Base-by-base conservation (phyloP, 2,329 filamentous ascomycete species). In the Fusarium armeniacum region DNA sequence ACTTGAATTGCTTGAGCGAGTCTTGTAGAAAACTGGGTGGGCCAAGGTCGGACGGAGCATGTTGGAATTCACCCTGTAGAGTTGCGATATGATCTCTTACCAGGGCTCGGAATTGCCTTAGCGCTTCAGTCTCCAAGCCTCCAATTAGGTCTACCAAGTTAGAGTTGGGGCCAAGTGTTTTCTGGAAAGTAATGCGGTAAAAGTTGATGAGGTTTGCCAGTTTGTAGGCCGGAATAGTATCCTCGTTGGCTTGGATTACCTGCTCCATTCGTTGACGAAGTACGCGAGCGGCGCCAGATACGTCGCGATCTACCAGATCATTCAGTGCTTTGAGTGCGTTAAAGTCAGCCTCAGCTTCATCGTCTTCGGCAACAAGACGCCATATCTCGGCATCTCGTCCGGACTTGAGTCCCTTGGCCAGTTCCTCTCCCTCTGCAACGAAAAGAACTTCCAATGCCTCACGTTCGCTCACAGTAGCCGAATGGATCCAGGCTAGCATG, bases 401-500 rank as follows among this genome's bases (percentile, higher is more conserved):
- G 44, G 90, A 90, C 75, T 93, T 89, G 28, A 98, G 90, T 1
- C 91, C 93, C 69, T 90, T 92, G 28, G 91, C 91, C 59, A 98
- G 92, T 74, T 97, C 93, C 67, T 96, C 92, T 3, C 93, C 94
- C 67, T 98, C 94, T 0, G 92, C 91, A 43, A 98, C 90, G 76
- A 99, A 99, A 1, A 99, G 83, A 3, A 93, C 89, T 78, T 98
- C 95, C 8, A 99, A 84, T 0, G 94, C 94, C 79, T 99, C 96
- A 54, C 93, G 88, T 79, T 99, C 96, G 33, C 95, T 97, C 1
- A 99, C 96, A 0, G 95, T 91, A 4, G 94, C 92, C 1, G 96
- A 97, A 78, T 99, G 96, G 8, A 92, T 90, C 96, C 96, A 99
- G 7, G 96, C 96, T 16, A 99, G 86, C 94, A 99, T 99, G 77